Base-by-base conservation (phyloP, 2,329 filamentous ascomycete genomes). In the Fusarium oligoseptatum region DNA sequence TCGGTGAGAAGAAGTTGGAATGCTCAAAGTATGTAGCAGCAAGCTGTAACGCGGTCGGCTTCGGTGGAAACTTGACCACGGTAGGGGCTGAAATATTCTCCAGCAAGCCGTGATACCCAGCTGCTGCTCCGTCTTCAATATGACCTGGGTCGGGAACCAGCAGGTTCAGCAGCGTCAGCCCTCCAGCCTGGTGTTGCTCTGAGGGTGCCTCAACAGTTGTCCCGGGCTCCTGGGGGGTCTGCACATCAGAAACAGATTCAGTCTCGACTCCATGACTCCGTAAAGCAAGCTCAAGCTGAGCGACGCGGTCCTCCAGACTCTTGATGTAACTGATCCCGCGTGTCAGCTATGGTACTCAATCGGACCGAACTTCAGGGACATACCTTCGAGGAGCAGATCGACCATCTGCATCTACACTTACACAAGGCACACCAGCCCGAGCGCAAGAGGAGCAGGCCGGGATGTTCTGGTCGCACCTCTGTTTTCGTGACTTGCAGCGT, bases 1-100 rank as follows among this genome's bases (percentile, higher is more conserved):
- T 68, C 2, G 78, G 78, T 0, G 77, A 80, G 55, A 80, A 80
- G 17, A 80, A 80, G 11, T 79, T 72, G 15, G 75, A 77, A 29
- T 80, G 79, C 43, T 80, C 76, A 32, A 80, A 80, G n/a, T 80
- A 80, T 0, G 76, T 76, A 6, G 77, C 69, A 0, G 68, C 60
- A 1, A 80, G 65, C 36, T 67, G 70, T 3, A 43, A 7, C 9
- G 22, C 64, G 15, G 14, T 74, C 60, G 14, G 68, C 67, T 24
- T 52, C 6, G 12, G 60, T 12, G 41, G 79, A 63, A 45, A 79
- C 14, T 50, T 64, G n/a, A 64, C n/a, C 0, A 1, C 22, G 0
- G 60, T 70, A 2, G 55, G 66, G 6, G 66, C 56, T 4, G 52
- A 6, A 37, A 65, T 32, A 7, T 37, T 8, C 12, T 69, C 66